phyloP scores from a whole-genome alignment of 371 early-diverging fungal species.

The Circinella umbellata region DNA sequence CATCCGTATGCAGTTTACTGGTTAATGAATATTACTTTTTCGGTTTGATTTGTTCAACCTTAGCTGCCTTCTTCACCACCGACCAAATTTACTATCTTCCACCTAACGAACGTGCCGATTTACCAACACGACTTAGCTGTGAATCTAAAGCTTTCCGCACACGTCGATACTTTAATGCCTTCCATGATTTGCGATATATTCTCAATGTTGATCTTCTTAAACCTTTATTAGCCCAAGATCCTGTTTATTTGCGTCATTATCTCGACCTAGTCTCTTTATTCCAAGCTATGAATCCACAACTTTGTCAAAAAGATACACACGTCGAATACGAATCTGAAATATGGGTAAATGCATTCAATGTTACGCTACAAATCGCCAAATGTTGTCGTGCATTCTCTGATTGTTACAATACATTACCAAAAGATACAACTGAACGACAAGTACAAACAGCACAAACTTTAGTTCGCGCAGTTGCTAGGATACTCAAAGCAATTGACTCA shows the following conservation, averaged over 20 bases:
- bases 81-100: conserved; percentile 45
- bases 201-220: conserved; percentile 67
- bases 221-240: conserved; percentile 57
- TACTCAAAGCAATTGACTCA: conserved; percentile 61
- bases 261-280: conserved; percentile 82
- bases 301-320: conserved; percentile 79
- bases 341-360: conserved; percentile 93
- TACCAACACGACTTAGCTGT: conserved; percentile 71
- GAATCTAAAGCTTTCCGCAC: conserved; percentile 80
- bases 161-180: conserved; percentile 85
- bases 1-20: conserved; percentile 83
- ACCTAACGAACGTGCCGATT: conserved; percentile 37
- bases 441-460: conserved; percentile 34
- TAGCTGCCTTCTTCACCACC: conserved; percentile 71
- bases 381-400: conserved; percentile 82
- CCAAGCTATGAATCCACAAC: conserved; percentile 93
- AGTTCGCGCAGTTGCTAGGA: conserved; percentile 64
- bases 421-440: conserved; percentile 37
- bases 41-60: conserved; percentile 68
- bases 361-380: conserved; percentile 80
- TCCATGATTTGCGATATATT: conserved; percentile 86
- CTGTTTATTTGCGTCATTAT: conserved; percentile 73
- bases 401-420: conserved; percentile 67
- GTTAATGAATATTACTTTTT: conserved; percentile 80
- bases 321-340: conserved; percentile 92